phyloP scores from a whole-genome alignment of 2,329 filamentous ascomycete species.

The Sclerotinia subarctica region DNA sequence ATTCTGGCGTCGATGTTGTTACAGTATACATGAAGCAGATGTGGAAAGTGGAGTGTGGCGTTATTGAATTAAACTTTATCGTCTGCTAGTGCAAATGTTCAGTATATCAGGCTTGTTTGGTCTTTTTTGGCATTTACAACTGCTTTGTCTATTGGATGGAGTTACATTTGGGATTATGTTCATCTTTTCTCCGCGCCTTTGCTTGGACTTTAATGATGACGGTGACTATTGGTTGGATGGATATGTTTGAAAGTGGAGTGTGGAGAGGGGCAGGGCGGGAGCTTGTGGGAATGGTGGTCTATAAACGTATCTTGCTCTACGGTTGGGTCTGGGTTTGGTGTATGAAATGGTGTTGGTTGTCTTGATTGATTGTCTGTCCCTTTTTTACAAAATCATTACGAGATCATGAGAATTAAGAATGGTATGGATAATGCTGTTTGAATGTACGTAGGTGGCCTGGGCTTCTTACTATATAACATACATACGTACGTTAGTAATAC shows the following conservation, averaged over 20 bases:
- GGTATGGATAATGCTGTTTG: slow-evolving; percentile 8
- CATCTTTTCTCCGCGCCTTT: slow-evolving; percentile 4
- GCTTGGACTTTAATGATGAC: slow-evolving; percentile 14
- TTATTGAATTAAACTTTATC: slow-evolving; percentile 15
- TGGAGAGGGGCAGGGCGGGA: not conserved
- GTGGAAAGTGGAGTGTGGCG: slow-evolving; percentile 17
- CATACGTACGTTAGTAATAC: slow-evolving; percentile 12
- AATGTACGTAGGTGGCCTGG: not conserved
- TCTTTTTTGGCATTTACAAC: slow-evolving; percentile 14
- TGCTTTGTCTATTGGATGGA: slow-evolving; percentile 12
- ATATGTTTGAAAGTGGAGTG: slow-evolving; percentile 14
- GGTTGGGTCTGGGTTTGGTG: slow-evolving; percentile 1
- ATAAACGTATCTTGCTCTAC: slow-evolving; percentile 2
- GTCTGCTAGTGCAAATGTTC: slow-evolving; percentile 21
- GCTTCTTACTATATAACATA: slow-evolving; percentile 9
- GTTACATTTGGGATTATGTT: slow-evolving; percentile 7
- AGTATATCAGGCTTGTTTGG: slow-evolving; percentile 14
- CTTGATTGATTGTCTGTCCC: slow-evolving; percentile 4
- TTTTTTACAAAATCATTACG: slow-evolving; percentile 12
- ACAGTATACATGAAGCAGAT: slow-evolving; percentile 18
- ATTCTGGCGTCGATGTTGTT: slow-evolving; percentile 18
- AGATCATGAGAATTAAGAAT: slow-evolving; percentile 14
- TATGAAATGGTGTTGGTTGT: slow-evolving; percentile 8
- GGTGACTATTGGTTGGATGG: slow-evolving; percentile 11
- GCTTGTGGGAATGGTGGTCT: slow-evolving; percentile 5